phyloP scores from a whole-genome alignment of 306 rosid species.

The Lathyrus aphaca region DNA sequence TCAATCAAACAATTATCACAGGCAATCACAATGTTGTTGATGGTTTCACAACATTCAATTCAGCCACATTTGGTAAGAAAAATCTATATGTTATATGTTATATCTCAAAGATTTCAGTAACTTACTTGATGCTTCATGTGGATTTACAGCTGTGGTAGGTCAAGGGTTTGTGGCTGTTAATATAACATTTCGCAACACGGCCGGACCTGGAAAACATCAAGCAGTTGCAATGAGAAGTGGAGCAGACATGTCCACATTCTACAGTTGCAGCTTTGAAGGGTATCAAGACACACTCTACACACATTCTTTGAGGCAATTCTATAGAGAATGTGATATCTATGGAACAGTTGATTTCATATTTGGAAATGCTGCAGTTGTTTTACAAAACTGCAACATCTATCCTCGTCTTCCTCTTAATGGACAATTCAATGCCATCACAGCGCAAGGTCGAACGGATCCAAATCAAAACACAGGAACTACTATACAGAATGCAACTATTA shows the following conservation, averaged over 20 bases:
- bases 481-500: no score
- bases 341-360: neutral
- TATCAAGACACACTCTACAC: no score
- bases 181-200: neutral
- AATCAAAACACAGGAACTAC: no score
- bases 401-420: no score
- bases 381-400: no score
- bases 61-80: neutral
- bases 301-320: neutral
- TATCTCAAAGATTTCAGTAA: neutral
- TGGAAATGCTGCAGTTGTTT: neutral
- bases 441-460: no score
- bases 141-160: neutral
- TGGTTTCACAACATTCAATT: neutral
- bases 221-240: neutral
- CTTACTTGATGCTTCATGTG: neutral
- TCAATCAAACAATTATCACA: neutral
- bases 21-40: neutral
- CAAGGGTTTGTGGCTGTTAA: neutral
- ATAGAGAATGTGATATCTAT: neutral
- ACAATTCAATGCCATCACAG: no score
- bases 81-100: no score
- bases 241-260: neutral
- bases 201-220: neutral
- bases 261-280: neutral